Conservation (phyloP, 2,329 filamentous ascomycete species). For the Hypoxylon sp. region DNA sequence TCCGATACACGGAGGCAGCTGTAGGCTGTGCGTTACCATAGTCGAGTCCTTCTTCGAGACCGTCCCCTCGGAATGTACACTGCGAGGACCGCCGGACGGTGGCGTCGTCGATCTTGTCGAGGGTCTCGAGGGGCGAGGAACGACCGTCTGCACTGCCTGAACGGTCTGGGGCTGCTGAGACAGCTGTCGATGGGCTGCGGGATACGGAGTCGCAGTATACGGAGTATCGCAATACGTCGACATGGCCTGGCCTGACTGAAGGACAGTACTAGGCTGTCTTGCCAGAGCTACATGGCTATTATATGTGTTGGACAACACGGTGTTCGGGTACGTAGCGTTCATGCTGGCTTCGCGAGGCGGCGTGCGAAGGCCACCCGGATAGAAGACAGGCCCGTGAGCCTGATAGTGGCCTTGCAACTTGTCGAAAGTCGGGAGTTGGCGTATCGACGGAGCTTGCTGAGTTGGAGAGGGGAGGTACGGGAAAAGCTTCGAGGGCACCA, state of each 20-base stretch:
- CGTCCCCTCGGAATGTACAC: constrained; percentile 44
- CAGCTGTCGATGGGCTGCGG: constrained; percentile 28
- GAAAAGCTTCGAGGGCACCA: constrained; percentile 36
- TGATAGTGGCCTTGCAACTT: constrained; percentile 36
- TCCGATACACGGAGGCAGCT: constrained; percentile 79
- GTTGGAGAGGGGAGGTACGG: constrained; percentile 42
- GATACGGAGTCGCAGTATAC: constrained; percentile 41
- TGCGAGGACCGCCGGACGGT: constrained; percentile 41
- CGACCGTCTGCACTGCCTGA: no score
- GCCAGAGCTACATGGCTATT: constrained; percentile 54
- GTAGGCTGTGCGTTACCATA: constrained; percentile 67
- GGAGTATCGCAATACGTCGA: constrained; percentile 47
- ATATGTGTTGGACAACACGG: constrained; percentile 55
- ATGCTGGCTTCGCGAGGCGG: constrained; percentile 60
- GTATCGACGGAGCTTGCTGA: constrained; percentile 31
- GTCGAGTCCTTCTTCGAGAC: constrained; percentile 51
- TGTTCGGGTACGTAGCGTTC: constrained; percentile 60
- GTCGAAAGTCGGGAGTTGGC: constrained; percentile 29
- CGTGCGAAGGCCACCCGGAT: constrained; percentile 55
- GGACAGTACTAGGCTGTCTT: constrained; percentile 48
- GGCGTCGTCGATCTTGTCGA: constrained; percentile 52
- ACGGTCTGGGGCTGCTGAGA: constrained; percentile 36
- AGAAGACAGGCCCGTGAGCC: constrained; percentile 39
- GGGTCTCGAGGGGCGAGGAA: constrained; percentile 42
- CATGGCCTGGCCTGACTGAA: constrained; percentile 47